Conservation (phyloP, 805 yeast genomes). For the Starmerella bombicola region DNA sequence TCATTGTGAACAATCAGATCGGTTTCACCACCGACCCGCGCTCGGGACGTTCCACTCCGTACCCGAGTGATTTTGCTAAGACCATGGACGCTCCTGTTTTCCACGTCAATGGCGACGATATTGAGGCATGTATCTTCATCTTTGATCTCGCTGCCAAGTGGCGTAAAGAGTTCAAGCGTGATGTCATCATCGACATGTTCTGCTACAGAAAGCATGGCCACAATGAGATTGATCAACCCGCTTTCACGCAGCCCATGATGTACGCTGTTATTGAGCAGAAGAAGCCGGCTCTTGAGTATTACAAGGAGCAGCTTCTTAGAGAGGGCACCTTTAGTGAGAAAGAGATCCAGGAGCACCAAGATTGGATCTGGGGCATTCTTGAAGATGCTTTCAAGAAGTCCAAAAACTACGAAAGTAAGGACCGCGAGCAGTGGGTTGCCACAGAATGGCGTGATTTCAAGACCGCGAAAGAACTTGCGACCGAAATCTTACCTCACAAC, state of each 20-base stretch:
- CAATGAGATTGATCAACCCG: slow-evolving; percentile 98
- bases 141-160: slow-evolving; percentile 97
- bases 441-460: slow-evolving; percentile 99
- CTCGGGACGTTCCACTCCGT: slow-evolving; percentile 92
- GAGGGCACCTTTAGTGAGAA: slow-evolving; percentile 85
- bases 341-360: slow-evolving; percentile 89
- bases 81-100: slow-evolving; percentile 94
- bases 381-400: slow-evolving; percentile 84
- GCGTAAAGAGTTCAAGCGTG: slow-evolving; percentile 94
- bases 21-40: slow-evolving; percentile 99
- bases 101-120: slow-evolving; percentile 98
- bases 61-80: slow-evolving; percentile 96
- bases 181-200: slow-evolving; percentile 90
- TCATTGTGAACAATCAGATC: slow-evolving; percentile 94
- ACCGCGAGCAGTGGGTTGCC: slow-evolving; percentile 80
- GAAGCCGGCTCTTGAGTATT: slow-evolving; percentile 77
- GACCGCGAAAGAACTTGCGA: slow-evolving; percentile 92
- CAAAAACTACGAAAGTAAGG: slow-evolving; percentile 85
- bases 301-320: slow-evolving; percentile 60
- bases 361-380: slow-evolving; percentile 92
- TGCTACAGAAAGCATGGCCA: slow-evolving; percentile 99
- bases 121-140: slow-evolving; percentile 81
- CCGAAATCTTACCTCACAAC: slow-evolving; percentile 87
- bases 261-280: slow-evolving; percentile 81
- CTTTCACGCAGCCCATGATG: slow-evolving; percentile 98